Evolutionary conservation across 768 basidiomycete genomes (phyloP), one percentile per base, ranked within the genome.

Genomic region (Guyanaporus albipodus): DNA sequence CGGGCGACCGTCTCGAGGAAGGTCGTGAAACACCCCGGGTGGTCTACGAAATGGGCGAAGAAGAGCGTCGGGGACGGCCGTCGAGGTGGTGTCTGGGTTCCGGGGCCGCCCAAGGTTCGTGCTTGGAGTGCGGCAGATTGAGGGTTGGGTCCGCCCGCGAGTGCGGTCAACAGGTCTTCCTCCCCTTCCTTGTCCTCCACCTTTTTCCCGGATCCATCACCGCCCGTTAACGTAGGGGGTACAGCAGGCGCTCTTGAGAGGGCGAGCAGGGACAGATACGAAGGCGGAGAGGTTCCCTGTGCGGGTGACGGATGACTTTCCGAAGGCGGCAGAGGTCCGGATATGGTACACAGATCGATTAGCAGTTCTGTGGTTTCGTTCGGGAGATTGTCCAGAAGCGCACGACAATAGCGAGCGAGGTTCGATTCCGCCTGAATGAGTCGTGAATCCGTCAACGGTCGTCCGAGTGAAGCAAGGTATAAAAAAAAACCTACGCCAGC

Each of bases 41-140:
- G 90, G 59, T 95, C 90, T 29, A 96, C 84, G 53, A 96, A 98
- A 62, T 96, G 91, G 0, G 92, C 85, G 59, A 97, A 98, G 65
- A 91, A 98, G 26, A 87, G 71, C 4, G 84, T 72, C 0, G 94
- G 92, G 0, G 91, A 92, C 0, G 91, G 86, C 0, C 76, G 71
- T 58, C 80, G 79, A 8, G 72, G 60, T 0, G 69, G 70, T 4
- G 67, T 63, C 17, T 61, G 49, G 48, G 63, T 44, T 24, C 47
- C 58, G 24, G 26, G 56, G 29, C 17, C 47, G 4, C 19, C 32
- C 6, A 50, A 35, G 15, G 50, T 42, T 33, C 23, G 52, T 41
- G 5, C 42, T 42, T 52, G 58, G 0, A 44, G 39, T 3, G 19
- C 42, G 15, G 38, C 45, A 7, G 55, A 17, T 26, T 59, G 64